Evolutionary conservation across 2,329 filamentous ascomycete genomes (phyloP).

Genomic region (Fusarium equiseti): DNA sequence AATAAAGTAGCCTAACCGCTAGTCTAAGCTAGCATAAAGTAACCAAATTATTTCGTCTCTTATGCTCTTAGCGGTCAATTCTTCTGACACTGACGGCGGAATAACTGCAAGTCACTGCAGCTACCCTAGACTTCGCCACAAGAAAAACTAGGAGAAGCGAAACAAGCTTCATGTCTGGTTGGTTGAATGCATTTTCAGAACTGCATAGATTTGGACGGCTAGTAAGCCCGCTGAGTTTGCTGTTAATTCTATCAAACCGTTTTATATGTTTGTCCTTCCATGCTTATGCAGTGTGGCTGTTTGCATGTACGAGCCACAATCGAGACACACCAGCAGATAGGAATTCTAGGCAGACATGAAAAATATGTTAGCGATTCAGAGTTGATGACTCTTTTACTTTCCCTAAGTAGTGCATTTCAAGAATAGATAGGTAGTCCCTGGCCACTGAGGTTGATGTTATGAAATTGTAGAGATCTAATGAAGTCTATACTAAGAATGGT

Average conservation of each 20-base stretch:
- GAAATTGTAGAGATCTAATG: conserved; percentile 12
- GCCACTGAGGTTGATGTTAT: conserved; percentile 12
- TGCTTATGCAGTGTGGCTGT: neutral
- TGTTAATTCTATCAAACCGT: neutral
- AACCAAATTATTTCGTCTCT: neutral
- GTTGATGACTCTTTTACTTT: conserved; percentile 25
- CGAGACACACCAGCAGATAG: neutral
- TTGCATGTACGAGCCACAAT: neutral
- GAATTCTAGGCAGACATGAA: conserved; percentile 12
- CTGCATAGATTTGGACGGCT: neutral
- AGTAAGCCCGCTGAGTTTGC: neutral
- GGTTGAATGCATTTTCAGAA: neutral
- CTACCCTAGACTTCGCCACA: neutral
- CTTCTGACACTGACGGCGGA: neutral
- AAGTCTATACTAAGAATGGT: too few relatives aligned
- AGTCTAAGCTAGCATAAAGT: neutral
- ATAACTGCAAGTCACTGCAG: neutral
- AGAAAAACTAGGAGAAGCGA: neutral
- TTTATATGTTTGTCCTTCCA: neutral
- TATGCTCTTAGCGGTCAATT: neutral
- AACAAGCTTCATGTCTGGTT: neutral
- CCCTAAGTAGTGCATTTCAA: conserved; percentile 5
- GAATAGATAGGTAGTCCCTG: neutral
- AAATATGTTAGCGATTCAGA: neutral
- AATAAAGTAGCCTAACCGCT: neutral